Evolutionary conservation across 148 eudicot genomes (phyloP).

Genomic region (Euryodendron excelsum): DNA sequence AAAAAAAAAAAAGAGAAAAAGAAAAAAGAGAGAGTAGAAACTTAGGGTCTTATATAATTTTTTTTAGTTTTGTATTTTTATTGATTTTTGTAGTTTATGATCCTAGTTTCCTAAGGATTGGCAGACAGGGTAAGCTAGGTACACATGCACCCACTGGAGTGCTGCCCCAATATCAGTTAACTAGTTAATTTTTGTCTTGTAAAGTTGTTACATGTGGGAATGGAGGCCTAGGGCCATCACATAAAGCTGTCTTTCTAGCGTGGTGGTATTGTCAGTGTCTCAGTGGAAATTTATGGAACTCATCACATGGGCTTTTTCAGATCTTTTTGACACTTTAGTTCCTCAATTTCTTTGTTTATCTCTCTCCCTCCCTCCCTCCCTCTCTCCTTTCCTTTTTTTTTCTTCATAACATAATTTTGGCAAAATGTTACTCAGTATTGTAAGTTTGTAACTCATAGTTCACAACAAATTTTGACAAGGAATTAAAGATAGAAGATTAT

Average conservation of each 20-base stretch:
- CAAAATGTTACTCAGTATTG: too few species aligned
- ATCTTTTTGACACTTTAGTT: slow-evolving; percentile 9
- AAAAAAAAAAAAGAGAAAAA: background rate
- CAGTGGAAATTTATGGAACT: background rate
- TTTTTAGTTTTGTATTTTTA: background rate
- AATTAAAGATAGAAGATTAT: too few species aligned
- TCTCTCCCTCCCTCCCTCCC: too few species aligned
- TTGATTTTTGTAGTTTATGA: background rate
- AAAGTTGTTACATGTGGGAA: slow-evolving; percentile 1
- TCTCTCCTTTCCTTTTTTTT: too few species aligned
- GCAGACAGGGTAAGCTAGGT: background rate
- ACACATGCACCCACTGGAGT: background rate
- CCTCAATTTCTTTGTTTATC: background rate
- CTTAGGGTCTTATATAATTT: background rate
- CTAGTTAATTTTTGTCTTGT: background rate
- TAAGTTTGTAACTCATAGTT: too few species aligned
- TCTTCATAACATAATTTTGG: background rate
- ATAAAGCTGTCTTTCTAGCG: slow-evolving; percentile 3
- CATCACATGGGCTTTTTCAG: slow-evolving; percentile 25
- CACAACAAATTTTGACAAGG: too few species aligned
- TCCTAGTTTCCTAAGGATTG: background rate
- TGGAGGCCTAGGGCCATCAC: slow-evolving; percentile 10
- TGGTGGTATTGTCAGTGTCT: slow-evolving; percentile 12
- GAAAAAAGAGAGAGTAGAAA: background rate
- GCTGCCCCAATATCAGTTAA: background rate